A percentile compares a stretch with the other conserved stretches of the same genome.
Conservation (phyloP, 2,329 filamentous ascomycete species). For the Sporothrix inflata region DNA sequence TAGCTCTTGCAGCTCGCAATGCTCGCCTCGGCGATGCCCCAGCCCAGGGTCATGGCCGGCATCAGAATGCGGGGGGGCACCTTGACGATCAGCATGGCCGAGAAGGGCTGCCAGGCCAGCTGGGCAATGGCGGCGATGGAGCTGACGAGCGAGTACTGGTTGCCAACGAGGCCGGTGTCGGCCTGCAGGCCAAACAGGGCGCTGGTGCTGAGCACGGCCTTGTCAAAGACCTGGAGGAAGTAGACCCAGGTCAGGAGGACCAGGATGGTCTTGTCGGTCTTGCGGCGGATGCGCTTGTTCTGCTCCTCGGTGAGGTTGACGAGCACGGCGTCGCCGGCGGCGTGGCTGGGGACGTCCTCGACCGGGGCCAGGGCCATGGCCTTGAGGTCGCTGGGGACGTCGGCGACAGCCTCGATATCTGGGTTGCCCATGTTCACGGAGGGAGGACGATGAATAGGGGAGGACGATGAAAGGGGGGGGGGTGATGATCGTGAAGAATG, state of each 20-base stretch:
- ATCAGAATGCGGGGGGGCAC: constrained; percentile 63
- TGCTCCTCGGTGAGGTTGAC: constrained; percentile 33
- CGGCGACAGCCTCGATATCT: background rate
- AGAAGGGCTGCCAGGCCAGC: constrained; percentile 64
- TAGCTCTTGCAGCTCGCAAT: constrained; percentile 40
- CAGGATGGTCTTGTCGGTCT: constrained; percentile 64
- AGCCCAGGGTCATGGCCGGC: constrained; percentile 52
- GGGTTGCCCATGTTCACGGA: background rate
- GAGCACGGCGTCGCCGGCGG: background rate
- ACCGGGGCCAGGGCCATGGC: background rate
- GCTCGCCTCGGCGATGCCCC: constrained; percentile 48
- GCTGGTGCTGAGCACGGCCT: constrained; percentile 28
- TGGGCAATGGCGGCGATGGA: constrained; percentile 64
- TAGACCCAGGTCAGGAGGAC: constrained; percentile 60
- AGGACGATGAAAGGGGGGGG: background rate
- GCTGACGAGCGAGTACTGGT: constrained; percentile 60
- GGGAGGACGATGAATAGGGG: background rate
- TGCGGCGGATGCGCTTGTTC: constrained; percentile 61
- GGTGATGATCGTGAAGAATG: no score
- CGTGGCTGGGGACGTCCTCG: background rate
- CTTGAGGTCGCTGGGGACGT: background rate
- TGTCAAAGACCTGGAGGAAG: constrained; percentile 49
- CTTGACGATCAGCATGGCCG: constrained; percentile 62
- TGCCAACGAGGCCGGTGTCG: constrained; percentile 55
- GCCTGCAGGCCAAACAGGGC: constrained; percentile 51